These are phyloP conservation scores for Linum tenue DNA, from an alignment of 345 rosid species.

Conservation along the genomic window DNA sequence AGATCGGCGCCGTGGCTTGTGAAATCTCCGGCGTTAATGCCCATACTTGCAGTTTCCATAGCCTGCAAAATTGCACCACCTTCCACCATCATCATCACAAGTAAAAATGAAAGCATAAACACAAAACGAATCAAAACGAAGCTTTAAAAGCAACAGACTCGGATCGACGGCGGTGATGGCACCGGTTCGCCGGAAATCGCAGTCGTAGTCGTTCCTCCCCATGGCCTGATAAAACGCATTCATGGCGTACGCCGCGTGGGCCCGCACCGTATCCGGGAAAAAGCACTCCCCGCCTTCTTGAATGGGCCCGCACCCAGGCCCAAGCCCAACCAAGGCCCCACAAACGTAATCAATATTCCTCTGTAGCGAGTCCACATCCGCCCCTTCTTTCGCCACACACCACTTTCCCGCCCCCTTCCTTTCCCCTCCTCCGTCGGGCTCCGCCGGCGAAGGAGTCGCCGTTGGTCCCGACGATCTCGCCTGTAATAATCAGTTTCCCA, in stretches of 20 bases:
- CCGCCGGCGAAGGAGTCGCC: slow-evolving; percentile 19
- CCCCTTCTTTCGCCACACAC: slow-evolving; percentile 49
- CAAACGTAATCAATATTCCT: slow-evolving; percentile 66
- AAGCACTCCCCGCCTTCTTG: slow-evolving; percentile 42
- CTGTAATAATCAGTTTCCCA: slow-evolving; percentile 25
- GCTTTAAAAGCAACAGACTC: slow-evolving; percentile 19
- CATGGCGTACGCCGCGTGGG: slow-evolving; percentile 68
- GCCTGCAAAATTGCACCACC: slow-evolving; percentile 21
- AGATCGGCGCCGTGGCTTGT: too few relatives aligned
- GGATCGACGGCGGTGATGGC: slow-evolving; percentile 37
- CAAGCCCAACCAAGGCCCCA: slow-evolving; percentile 27
- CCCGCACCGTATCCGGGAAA: slow-evolving; percentile 49
- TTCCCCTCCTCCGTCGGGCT: slow-evolving; percentile 5
- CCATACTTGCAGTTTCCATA: slow-evolving; percentile 45
- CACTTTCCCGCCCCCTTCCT: slow-evolving; percentile 16
- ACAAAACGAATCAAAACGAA: background rate
- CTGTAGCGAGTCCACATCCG: slow-evolving; percentile 41
- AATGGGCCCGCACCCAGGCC: slow-evolving; percentile 42
- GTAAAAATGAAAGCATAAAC: background rate
- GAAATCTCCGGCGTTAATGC: too few relatives aligned
- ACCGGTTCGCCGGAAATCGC: slow-evolving; percentile 54
- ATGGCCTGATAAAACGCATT: slow-evolving; percentile 52
- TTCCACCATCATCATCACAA: background rate
- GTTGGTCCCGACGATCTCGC: slow-evolving; percentile 38
- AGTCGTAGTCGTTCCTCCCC: slow-evolving; percentile 38